Percentiles rank a stretch among this genome's conserved stretches.
These are phyloP conservation scores for Trichosanthes cucumerina DNA, from an alignment of 306 rosid genomes.

Conservation along the genomic window DNA sequence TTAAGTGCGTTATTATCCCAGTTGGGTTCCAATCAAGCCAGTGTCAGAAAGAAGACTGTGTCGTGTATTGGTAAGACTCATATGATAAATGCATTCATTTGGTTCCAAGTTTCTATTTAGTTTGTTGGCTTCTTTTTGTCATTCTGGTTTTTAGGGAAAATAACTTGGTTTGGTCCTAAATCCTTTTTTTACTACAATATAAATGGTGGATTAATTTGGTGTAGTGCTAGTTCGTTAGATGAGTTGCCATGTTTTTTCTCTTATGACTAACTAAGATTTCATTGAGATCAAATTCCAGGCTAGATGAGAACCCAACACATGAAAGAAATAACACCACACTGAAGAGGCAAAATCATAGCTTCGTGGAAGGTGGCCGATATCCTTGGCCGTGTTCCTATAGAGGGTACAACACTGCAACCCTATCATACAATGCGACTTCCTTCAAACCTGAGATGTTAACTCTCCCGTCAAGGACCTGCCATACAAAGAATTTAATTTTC, in stretches of 20 bases:
- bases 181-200: neutral
- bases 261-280: neutral
- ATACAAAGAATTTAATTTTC: no score
- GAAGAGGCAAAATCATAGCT: no score
- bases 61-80: constrained; percentile 68
- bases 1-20: constrained; percentile 74
- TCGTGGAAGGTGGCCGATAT: no score
- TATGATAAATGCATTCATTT: neutral
- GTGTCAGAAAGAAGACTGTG: constrained; percentile 78
- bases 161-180: neutral
- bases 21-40: constrained; percentile 82
- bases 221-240: neutral
- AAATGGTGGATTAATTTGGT: neutral
- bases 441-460: no score
- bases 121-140: neutral
- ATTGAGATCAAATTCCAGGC: no score
- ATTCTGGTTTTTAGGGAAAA: neutral
- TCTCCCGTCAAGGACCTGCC: no score
- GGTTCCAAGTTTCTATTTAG: neutral
- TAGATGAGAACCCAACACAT: no score
- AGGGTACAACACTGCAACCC: no score
- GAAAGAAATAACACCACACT: no score
- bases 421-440: no score
- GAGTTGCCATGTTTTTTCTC: neutral
- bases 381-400: no score